Conservation (phyloP, 257 asterid genomes). For the Jacaranda mimosifolia region DNA sequence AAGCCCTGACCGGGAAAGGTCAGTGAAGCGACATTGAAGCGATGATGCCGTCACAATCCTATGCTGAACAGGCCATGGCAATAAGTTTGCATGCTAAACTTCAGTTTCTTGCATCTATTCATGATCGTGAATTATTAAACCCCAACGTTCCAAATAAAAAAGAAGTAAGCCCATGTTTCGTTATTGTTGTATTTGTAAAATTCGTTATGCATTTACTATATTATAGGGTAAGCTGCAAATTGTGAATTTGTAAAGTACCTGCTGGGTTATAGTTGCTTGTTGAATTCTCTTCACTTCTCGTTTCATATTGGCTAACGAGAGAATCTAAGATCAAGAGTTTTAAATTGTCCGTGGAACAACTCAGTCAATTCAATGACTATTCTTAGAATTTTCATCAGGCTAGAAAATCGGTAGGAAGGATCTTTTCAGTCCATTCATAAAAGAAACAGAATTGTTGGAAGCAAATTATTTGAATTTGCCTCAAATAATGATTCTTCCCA, state of each 20-base stretch:
- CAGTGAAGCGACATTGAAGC: constrained; percentile 1
- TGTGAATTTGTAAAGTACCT: constrained; percentile 16
- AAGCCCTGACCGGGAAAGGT: constrained; percentile 23
- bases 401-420: constrained; percentile 7
- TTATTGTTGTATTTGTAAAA: constrained; percentile 3
- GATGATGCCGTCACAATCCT: constrained; percentile 21
- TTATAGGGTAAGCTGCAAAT: neutral
- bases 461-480: constrained; percentile 25
- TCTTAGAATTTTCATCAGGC: constrained; percentile 35
- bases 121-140: constrained; percentile 20
- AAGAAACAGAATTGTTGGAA: constrained; percentile 25
- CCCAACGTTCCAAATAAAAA: constrained; percentile 17
- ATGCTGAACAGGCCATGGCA: constrained; percentile 38
- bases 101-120: constrained; percentile 35
- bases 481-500: constrained; percentile 36
- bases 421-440: constrained; percentile 36
- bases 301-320: neutral
- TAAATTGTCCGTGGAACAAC: constrained; percentile 20
- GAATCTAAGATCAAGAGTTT: neutral
- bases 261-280: constrained; percentile 1
- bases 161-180: constrained; percentile 29
- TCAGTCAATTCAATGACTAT: constrained; percentile 21
- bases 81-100: constrained; percentile 24
- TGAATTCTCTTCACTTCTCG: neutral
- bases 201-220: neutral